These are phyloP conservation scores for Cyberlindnera mrakii DNA, from an alignment of 805 yeast species.

Conservation along the genomic window DNA sequence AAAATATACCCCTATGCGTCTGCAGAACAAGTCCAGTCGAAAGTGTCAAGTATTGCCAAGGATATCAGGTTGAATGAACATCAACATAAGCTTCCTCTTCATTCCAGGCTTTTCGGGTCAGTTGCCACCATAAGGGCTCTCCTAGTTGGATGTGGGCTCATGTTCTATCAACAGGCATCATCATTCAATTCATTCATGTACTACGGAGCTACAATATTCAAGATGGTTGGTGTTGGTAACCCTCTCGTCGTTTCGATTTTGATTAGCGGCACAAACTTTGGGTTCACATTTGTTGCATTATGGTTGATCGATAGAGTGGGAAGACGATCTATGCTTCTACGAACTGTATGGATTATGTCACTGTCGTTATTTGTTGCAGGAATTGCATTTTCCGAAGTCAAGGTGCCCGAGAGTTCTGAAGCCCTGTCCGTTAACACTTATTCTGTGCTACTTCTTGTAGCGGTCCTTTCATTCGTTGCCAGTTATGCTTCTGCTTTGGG, in stretches of 20 bases:
- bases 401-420: too few relatives aligned
- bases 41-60: slow-evolving; percentile 41
- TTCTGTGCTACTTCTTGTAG: too few relatives aligned
- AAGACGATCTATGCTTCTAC: slow-evolving; percentile 36
- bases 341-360: slow-evolving; percentile 35
- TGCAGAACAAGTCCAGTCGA: slow-evolving; percentile 37
- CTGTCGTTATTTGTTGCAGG: slow-evolving; percentile 27
- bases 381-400: too few relatives aligned
- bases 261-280: slow-evolving; percentile 49
- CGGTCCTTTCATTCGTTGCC: slow-evolving; percentile 31
- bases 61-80: slow-evolving; percentile 25
- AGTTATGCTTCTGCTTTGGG: slow-evolving; percentile 39
- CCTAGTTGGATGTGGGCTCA: slow-evolving; percentile 43
- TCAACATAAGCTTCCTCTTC: slow-evolving; percentile 2
- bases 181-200: slow-evolving; percentile 62
- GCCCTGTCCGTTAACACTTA: too few relatives aligned
- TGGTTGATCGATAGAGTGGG: slow-evolving; percentile 46
- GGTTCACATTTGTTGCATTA: slow-evolving; percentile 49
- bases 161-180: slow-evolving; percentile 54
- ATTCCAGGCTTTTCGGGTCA: slow-evolving; percentile 6
- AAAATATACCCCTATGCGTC: slow-evolving; percentile 38
- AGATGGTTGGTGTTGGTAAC: slow-evolving; percentile 42
- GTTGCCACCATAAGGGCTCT: slow-evolving; percentile 33
- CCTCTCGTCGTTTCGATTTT: slow-evolving; percentile 52
- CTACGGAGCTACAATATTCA: slow-evolving; percentile 52